A percentile compares a stretch with the other conserved stretches of the same genome.
These are phyloP conservation scores for Diospyros lotus DNA, from an alignment of 148 eudicot genomes.

Conservation along the genomic window DNA sequence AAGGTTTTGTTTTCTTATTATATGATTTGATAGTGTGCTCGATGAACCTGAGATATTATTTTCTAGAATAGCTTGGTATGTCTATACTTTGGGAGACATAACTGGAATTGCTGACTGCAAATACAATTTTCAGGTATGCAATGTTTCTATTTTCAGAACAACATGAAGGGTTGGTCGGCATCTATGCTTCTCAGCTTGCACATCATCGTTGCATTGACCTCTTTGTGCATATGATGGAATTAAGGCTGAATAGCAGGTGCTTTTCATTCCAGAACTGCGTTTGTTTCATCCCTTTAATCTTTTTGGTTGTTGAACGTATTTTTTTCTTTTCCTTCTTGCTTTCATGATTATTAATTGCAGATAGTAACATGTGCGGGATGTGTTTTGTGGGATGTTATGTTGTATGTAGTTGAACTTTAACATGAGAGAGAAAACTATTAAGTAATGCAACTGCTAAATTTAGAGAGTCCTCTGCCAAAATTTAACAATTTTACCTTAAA, in stretches of 20 bases:
- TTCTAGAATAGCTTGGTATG: background rate
- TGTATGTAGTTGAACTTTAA: too few relatives aligned
- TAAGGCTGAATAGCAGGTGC: constrained; percentile 83
- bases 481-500: too few relatives aligned
- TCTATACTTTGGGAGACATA: background rate
- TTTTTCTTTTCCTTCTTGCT: too few relatives aligned
- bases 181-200: constrained; percentile 93
- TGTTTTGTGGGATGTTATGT: too few relatives aligned
- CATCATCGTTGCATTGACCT: constrained; percentile 90
- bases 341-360: too few relatives aligned
- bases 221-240: constrained; percentile 98
- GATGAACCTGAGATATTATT: background rate
- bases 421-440: too few relatives aligned
- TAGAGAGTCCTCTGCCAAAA: too few relatives aligned
- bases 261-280: background rate
- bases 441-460: too few relatives aligned
- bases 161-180: constrained; percentile 87
- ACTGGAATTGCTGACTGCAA: background rate
- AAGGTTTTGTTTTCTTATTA: background rate
- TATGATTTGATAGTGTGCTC: background rate
- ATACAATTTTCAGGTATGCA: constrained; percentile 52
- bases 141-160: constrained; percentile 88
- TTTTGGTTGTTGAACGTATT: background rate
- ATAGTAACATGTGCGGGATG: too few relatives aligned
- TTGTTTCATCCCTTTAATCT: background rate